phyloP scores from a whole-genome alignment of 805 yeast species.

The Saturnispora kantuleensis region DNA sequence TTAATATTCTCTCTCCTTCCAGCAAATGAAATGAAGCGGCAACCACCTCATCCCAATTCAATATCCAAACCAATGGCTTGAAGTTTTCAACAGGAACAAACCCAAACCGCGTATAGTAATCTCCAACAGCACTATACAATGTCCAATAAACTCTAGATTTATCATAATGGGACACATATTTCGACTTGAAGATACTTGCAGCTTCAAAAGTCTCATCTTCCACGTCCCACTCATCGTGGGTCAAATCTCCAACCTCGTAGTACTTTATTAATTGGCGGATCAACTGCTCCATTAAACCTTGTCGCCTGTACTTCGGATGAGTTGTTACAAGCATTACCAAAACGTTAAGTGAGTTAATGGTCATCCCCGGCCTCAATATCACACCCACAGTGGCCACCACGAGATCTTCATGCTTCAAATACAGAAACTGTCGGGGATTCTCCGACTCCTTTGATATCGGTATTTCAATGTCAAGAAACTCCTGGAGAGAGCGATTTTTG shows the following conservation, averaged over 20 bases:
- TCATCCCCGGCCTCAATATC: constrained; percentile 2
- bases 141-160: constrained; percentile 4
- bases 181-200: neutral
- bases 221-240: neutral
- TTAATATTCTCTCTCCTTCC: neutral
- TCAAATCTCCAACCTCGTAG: constrained; percentile 7
- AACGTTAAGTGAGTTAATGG: neutral
- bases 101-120: constrained; percentile 8
- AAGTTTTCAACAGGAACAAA: neutral
- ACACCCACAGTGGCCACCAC: constrained; percentile 2
- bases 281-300: constrained; percentile 3
- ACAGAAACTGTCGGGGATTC: constrained; percentile 1
- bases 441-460: neutral
- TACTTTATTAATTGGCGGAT: constrained; percentile 4
- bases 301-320: constrained; percentile 7
- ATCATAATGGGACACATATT: neutral
- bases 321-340: constrained; percentile 6
- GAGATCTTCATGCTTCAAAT: neutral
- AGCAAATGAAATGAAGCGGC: neutral
- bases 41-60: neutral
- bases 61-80: neutral
- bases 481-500: neutral
- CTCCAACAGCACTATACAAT: constrained; percentile 8
- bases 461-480: neutral
- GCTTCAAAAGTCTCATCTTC: neutral